Evolutionary conservation across 805 yeast genomes (phyloP), one percentile per base, ranked within the genome.

Genomic region (Spathaspora girioi): DNA sequence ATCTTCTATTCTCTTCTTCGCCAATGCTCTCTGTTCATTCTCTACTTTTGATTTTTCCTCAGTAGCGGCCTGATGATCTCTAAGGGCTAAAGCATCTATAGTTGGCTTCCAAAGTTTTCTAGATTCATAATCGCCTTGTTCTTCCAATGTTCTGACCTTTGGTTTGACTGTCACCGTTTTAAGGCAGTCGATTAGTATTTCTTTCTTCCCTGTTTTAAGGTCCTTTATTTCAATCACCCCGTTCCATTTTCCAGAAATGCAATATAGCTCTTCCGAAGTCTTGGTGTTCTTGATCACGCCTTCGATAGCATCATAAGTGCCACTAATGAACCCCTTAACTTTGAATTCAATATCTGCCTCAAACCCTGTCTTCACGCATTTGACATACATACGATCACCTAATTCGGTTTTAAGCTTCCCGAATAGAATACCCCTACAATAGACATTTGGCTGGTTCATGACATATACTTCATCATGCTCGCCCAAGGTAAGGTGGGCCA

Each of bases 371-470:
- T 74, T 68, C 5, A 81, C 77, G 60, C 93, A 87, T 58, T 79
- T 81, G 51, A 94, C 76, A n/a, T 78, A 59, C 83, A 96, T 82
- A 63, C 87, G 96, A 66, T 94, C 99, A 27, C 99, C 98, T 53
- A 94, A 70, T 67, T 94, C 99, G 51, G 87, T 84, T 69, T 86
- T 87, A 75, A 94, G 79, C 56, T 86, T 87, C 26, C 99, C 99
- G 62, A 94, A 87, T 20, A 94, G 70, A 43, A 94, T 89, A 49
- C 97, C 97, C 59, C 98, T 79, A 9, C 96, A 96, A 60, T 94
- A 94, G 73, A 93, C 83, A 65, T 94, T 94, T 53, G 99, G 99
- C 68, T 94, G 98, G n/a, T 91, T 86, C 64, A 94, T 74, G 10
- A 86, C 80, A 69, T 91, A 94, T 49, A 76, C 75, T 65, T 93